Base-by-base conservation (phyloP, 768 basidiomycete species). In the Sarcomyxa edulis region DNA sequence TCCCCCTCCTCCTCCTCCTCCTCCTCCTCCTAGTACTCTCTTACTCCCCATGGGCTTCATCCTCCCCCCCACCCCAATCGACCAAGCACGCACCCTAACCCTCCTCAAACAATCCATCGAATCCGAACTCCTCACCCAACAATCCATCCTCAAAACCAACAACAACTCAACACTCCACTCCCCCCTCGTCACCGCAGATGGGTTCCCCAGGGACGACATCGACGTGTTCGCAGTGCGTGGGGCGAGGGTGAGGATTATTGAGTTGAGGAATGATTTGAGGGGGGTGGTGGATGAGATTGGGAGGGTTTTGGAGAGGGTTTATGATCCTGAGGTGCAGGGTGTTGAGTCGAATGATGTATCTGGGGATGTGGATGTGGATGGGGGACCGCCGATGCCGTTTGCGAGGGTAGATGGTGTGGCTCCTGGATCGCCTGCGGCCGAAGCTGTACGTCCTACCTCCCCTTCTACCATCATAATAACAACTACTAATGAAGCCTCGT, bases 151-250 rank as follows among this genome's bases (percentile, higher is more conserved):
- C 48, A 64, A 68, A 49, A 64, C 71, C 35, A 84, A 89, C 50
- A 61, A 71, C 28, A 61, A 71, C 28, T 72, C 72, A 22, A 79
- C 73, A 2, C 75, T 91, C 67, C 61, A 75, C 18, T 76, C 84
- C 0, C 79, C 88, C 0, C 75, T 97, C 23, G 75, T 96, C 32
- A 92, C 96, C 54, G 46, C 66, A 1, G 87, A 96, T 37, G 95
- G 95, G 6, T 97, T 90, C 59, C 94, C 94, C 1, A 74, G 91
- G 10, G 78, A 77, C 10, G 85, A 95, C 60, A 74, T 97, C 45
- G 88, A 94, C 48, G 69, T 95, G 12, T 88, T 78, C 53, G 80
- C 83, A 8, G 81, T 94, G 14, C 71, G 89, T 16, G 64, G 65
- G 33, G 87, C 90, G 9, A 73, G 91, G 37, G 72, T 81, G 21